Evolutionary conservation across 495 filamentous ascomycete genomes (phyloP), one percentile per base, ranked within the genome.

Genomic region (Wilcoxina mikolae): DNA sequence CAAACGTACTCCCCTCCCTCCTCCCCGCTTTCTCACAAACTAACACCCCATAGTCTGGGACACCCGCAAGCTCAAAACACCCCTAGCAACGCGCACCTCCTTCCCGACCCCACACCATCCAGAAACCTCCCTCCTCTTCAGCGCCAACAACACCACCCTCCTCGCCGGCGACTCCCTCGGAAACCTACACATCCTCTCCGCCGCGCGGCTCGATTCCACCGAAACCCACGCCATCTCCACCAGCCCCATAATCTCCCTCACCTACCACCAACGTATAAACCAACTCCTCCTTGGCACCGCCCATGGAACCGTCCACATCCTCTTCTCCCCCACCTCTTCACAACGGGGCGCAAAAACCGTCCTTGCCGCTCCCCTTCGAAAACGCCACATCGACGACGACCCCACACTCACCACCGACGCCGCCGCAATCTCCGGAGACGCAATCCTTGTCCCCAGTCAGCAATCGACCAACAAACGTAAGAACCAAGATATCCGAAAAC

Each of bases 201-300:
- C 91, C 0, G 89, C 86, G 22, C 95, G 90, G 29, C 71, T 98
- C 51, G 80, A 73, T 55, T 76, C 89, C 2, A 85, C 94, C 64
- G 77, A 89, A 24, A 78, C 88, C 53, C 91, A 90, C 3, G 80
- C 85, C 15, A 79, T 98, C 26, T 94, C 91, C 0, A 82, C 85
- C 0, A 82, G 82, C 4, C 78, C 90, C 0, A 70, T 96, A 22
- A 85, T 95, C 56, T 78, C 81, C 3, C 85, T 93, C 15, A 72
- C 84, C 54, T 96, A 93, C 90, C 90, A 95, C 63, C 73, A 84
- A 22, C 93, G 87, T 67, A 78, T 98, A 53, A 96, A 98, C 65
- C 91, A 98, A 65, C 95, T 98, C 58, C 68, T 96, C 56, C 94
- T 89, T 2, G 89, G 89, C 53, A 95, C 90, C 38, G 84, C 85